These are phyloP conservation scores for Pyrus bretschneideri DNA, from an alignment of 306 rosid species.

Conservation along the genomic window DNA sequence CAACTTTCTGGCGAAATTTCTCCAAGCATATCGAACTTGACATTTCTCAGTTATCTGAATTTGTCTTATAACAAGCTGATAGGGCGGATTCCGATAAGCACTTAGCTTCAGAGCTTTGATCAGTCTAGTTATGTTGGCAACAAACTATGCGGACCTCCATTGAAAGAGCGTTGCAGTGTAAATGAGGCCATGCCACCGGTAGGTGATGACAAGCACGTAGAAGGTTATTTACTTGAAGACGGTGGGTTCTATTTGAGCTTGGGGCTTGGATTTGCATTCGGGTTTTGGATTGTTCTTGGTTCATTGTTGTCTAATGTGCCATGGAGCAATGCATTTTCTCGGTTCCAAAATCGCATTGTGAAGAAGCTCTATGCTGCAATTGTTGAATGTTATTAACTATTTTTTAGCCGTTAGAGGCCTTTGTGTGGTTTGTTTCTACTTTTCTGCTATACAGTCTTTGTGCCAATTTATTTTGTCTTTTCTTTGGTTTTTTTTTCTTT, in stretches of 20 bases:
- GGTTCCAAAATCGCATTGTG: neutral
- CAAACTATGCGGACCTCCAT: neutral
- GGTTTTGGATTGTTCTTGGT: neutral
- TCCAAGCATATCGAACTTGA: neutral
- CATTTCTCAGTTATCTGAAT: neutral
- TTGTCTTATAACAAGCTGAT: constrained; percentile 8
- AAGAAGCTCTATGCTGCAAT: no score
- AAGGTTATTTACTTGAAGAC: neutral
- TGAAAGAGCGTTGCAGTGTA: neutral
- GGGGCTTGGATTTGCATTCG: neutral
- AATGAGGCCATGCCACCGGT: neutral
- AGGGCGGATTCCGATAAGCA: neutral
- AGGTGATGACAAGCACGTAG: neutral
- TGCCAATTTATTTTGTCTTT: no score
- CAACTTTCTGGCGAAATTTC: constrained; percentile 2
- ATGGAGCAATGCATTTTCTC: neutral
- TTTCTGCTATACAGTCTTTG: no score
- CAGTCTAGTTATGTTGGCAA: neutral
- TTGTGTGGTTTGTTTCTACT: no score
- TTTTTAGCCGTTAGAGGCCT: no score
- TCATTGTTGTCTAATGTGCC: neutral
- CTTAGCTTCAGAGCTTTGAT: neutral
- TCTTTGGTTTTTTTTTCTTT: no score
- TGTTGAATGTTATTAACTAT: no score
- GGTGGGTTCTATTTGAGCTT: neutral